Evolutionary conservation across 202 grass and related monocot species (phyloP).

Genomic region (Setaria italica): DNA sequence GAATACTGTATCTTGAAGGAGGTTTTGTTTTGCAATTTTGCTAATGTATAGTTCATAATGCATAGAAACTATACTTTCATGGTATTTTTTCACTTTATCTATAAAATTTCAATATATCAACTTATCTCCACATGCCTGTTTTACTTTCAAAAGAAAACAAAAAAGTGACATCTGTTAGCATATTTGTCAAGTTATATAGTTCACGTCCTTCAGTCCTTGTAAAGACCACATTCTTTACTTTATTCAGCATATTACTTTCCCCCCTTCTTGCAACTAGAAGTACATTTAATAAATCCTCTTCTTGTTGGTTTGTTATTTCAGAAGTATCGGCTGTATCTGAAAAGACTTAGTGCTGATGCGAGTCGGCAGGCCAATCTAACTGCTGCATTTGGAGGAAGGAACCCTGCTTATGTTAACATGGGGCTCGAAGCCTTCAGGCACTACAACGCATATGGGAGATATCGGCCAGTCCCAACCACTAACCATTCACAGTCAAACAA

Average conservation of each 20-base stretch:
- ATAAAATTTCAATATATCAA: slow-evolving; percentile 14
- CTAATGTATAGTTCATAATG: slow-evolving; percentile 5
- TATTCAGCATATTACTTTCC: background rate
- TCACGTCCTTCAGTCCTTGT: background rate
- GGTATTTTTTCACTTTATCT: background rate
- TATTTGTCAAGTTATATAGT: slow-evolving; percentile 14
- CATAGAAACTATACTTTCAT: slow-evolving; percentile 20
- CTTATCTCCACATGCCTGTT: slow-evolving; percentile 9
- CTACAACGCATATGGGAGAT: slow-evolving; percentile 67
- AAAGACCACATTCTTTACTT: slow-evolving; percentile 21
- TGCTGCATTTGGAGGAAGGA: slow-evolving; percentile 67
- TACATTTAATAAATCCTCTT: slow-evolving; percentile 18
- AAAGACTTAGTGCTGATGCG: slow-evolving; percentile 73
- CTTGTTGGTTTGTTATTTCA: slow-evolving; percentile 51
- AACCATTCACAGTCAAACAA: slow-evolving; percentile 61
- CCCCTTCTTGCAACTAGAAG: background rate
- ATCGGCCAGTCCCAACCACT: slow-evolving; percentile 52
- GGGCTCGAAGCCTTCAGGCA: slow-evolving; percentile 74
- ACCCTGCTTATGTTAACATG: slow-evolving; percentile 68
- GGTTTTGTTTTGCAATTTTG: slow-evolving; percentile 18
- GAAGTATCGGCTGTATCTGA: slow-evolving; percentile 96
- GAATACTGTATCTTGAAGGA: slow-evolving; percentile 1
- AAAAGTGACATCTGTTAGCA: background rate
- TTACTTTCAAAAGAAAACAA: slow-evolving; percentile 7
- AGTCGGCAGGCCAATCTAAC: slow-evolving; percentile 65